Percentiles rank a stretch among this genome's conserved stretches.
These are phyloP conservation scores for Rhizoclosmatium sp. DNA, from an alignment of 192 early-diverging fungal genomes.

Conservation along the genomic window DNA sequence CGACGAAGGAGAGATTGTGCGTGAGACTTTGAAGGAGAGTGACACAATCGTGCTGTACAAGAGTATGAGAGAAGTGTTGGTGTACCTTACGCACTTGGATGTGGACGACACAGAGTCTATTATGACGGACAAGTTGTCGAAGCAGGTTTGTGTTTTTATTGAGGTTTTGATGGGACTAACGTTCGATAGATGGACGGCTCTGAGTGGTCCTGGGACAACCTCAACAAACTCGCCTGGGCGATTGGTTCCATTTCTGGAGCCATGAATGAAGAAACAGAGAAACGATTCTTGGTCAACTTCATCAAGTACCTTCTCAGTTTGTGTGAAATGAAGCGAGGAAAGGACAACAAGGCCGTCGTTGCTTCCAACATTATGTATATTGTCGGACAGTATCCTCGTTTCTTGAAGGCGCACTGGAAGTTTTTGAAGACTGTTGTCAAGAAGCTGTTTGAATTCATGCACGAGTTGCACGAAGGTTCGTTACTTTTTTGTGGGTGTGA, in stretches of 20 bases:
- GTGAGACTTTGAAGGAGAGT: conserved; percentile 95
- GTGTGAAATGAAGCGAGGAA: conserved; percentile 97
- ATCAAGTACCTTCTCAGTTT: conserved; percentile 97
- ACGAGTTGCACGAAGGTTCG: conserved; percentile 92
- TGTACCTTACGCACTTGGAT: conserved; percentile 98
- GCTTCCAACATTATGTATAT: conserved; percentile 99
- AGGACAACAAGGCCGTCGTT: conserved; percentile 99
- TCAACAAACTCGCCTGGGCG: conserved; percentile 99
- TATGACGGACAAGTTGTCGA: conserved; percentile 91
- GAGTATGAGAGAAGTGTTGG: conserved; percentile 95
- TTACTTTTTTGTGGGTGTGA: background rate
- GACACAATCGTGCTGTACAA: conserved; percentile 99
- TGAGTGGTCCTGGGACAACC: conserved; percentile 98
- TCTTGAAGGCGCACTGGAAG: conserved; percentile 99
- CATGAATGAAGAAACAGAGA: conserved; percentile 96
- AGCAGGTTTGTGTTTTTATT: conserved; percentile 67
- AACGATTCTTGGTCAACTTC: conserved; percentile 95
- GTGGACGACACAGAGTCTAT: conserved; percentile 92
- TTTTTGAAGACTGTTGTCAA: conserved; percentile 99
- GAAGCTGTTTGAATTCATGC: conserved; percentile 99
- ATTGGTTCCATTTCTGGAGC: conserved; percentile 98
- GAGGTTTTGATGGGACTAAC: conserved; percentile 21
- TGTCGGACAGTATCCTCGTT: conserved; percentile 99
- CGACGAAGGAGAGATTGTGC: conserved; percentile 99
- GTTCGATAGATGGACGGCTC: conserved; percentile 82